Evolutionary conservation across 306 rosid genomes (phyloP), one percentile per base, ranked within the genome.

Genomic region (Acacia acuminata): DNA sequence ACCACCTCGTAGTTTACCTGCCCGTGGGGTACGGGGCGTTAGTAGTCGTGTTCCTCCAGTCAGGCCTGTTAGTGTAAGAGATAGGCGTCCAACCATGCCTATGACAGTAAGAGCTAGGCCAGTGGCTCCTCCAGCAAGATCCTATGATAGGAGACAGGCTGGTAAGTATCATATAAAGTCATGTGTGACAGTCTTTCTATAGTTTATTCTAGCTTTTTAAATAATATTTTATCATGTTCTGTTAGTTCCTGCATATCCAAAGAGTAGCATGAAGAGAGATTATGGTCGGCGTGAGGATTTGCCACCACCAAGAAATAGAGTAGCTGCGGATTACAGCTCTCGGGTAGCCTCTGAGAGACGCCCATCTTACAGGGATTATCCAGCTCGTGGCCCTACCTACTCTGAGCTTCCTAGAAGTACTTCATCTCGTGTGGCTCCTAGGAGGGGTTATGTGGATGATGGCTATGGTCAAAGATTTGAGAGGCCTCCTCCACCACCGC

Each of bases 361-460:
- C 40, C 85, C 87, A 25, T 88, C 94, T 47, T 94, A 91, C 86
- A 88, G 94, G 88, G 99, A 92, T 9, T 96, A 92, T 78, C 77
- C 94, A 44, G 78, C 91, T 4, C 97, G 94, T 77, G 94, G 91
- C 50, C 88, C 92, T 87, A 84, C 83, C 69, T 94, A 89, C 81
- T 75, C 94, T 50, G 99, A 94, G 14, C 68, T 85, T 53, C 96
- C 94, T 10, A 86, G 99, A 82, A 93, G 89, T 76, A 92, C 88
- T 78, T 77, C 94, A 14, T 82, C 97, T 19, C 97, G 94, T 32
- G 75, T 88, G 58, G 84, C 85, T 22, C 84, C 91, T 1, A 94
- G 99, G 90, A 90, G 99, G 86, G 91, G 90, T 84, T 96, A 96
- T 80, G 93, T 88, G 67, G 98, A 96, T 80, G 99, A 94, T 66